phyloP scores from a whole-genome alignment of 2,329 filamentous ascomycete genomes.

The Exophiala bonariae region DNA sequence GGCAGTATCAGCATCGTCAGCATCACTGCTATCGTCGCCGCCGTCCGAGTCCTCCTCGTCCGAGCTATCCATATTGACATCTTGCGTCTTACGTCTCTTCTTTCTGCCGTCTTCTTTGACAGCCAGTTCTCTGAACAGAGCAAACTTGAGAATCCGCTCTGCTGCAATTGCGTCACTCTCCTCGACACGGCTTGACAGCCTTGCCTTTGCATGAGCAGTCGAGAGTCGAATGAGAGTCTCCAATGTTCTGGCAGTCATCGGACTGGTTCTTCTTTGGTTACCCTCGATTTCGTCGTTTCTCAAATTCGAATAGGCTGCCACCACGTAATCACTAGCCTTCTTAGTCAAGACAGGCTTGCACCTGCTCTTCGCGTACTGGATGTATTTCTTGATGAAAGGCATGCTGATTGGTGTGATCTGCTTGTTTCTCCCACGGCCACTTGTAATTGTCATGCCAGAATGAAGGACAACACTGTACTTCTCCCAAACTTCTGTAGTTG shows the following conservation, averaged over 20 bases:
- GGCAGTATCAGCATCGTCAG: conserved; percentile 27
- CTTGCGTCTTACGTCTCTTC: conserved; percentile 77
- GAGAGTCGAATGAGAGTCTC: conserved; percentile 98
- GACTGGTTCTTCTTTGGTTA: conserved; percentile 88
- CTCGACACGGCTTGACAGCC: conserved; percentile 84
- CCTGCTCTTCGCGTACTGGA: conserved; percentile 93
- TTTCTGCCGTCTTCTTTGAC: conserved; percentile 65
- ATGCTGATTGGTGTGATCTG: conserved; percentile 76
- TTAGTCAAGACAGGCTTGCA: conserved; percentile 89
- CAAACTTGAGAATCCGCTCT: conserved; percentile 87
- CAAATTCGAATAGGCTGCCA: conserved; percentile 84
- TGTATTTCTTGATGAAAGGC: conserved; percentile 98
- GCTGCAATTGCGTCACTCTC: conserved; percentile 85
- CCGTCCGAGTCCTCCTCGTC: conserved; percentile 59
- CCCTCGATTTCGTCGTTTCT: conserved; percentile 95
- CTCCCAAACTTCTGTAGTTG: conserved; percentile 85
- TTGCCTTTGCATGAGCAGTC: conserved; percentile 90
- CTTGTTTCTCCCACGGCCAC: conserved; percentile 71
- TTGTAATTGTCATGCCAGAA: conserved; percentile 77
- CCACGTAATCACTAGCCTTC: conserved; percentile 87
- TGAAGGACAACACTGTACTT: conserved; percentile 97
- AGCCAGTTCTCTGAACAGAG: conserved; percentile 94
- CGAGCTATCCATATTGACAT: conserved; percentile 64
- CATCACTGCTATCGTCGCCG: conserved; percentile 40
- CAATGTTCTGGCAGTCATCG: conserved; percentile 93